Evolutionary conservation across 1,284 basidiomycete genomes (phyloP).

Genomic region (Ustilago bromivora): DNA sequence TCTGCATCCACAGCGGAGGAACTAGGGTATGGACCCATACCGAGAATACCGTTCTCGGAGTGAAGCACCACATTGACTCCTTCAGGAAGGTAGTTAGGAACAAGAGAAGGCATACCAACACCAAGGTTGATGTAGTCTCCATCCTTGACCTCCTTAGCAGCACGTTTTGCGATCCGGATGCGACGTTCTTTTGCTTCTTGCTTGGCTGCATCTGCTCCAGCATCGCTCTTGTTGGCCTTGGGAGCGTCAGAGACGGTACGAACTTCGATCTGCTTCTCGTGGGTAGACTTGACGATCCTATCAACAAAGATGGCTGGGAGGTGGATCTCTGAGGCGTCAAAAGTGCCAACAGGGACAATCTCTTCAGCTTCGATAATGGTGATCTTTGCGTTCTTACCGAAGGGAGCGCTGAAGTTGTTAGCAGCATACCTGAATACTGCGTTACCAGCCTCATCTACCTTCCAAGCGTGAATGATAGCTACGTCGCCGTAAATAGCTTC

Average conservation of each 20-base stretch:
- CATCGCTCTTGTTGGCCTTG: constrained; percentile 24
- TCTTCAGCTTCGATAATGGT: constrained; percentile 68
- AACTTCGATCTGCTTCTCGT: constrained; percentile 64
- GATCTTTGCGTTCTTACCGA: constrained; percentile 65
- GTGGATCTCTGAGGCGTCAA: constrained; percentile 63
- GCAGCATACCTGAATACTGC: constrained; percentile 70
- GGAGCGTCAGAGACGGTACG: constrained; percentile 47
- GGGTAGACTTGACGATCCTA: constrained; percentile 54
- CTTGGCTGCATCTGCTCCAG: constrained; percentile 31
- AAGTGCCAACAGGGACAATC: constrained; percentile 60
- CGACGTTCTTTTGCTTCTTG: constrained; percentile 46
- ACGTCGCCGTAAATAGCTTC: constrained; percentile 86
- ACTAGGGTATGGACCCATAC: constrained; percentile 66
- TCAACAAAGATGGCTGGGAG: constrained; percentile 65
- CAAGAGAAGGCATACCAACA: constrained; percentile 65
- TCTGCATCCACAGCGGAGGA: constrained; percentile 63
- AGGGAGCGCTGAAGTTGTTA: constrained; percentile 64
- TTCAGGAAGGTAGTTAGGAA: constrained; percentile 63
- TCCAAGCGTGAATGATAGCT: constrained; percentile 93
- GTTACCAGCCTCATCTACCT: constrained; percentile 81
- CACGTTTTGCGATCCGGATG: constrained; percentile 56
- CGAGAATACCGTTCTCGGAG: constrained; percentile 67
- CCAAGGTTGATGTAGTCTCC: constrained; percentile 68
- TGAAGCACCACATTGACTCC: constrained; percentile 65
- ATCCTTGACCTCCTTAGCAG: constrained; percentile 62